Conservation (phyloP, 768 basidiomycete genomes). For the Coprinellus micaceus region DNA sequence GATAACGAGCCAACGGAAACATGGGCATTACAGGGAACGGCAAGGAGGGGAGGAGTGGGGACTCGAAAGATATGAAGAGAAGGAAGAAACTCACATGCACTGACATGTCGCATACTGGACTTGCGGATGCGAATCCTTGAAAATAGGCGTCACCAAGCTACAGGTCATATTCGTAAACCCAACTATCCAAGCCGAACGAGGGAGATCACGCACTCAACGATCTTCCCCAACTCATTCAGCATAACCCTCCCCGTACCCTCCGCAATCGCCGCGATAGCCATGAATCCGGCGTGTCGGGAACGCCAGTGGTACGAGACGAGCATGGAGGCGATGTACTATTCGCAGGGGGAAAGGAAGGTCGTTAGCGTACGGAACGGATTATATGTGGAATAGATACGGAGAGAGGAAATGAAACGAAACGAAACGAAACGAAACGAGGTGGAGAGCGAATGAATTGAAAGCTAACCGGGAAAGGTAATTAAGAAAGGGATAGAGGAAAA, state of each 20-base stretch:
- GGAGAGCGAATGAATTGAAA: background rate
- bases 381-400: too few relatives aligned
- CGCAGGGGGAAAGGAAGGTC: too few relatives aligned
- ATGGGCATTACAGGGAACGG: conserved; percentile 3
- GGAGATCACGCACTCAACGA: conserved; percentile 60
- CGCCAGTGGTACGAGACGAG: conserved; percentile 81
- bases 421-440: background rate
- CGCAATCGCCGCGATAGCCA: conserved; percentile 82
- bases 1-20: too few relatives aligned
- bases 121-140: conserved; percentile 72
- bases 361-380: too few relatives aligned
- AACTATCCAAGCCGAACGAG: background rate
- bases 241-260: conserved; percentile 83
- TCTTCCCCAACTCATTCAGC: conserved; percentile 76
- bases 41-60: conserved; percentile 4
- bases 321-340: conserved; percentile 79
- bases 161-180: background rate
- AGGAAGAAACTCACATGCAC: conserved; percentile 61
- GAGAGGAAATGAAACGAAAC: background rate
- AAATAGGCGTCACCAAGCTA: conserved; percentile 75
- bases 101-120: conserved; percentile 81
- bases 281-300: conserved; percentile 77
- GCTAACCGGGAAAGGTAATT: too few relatives aligned
- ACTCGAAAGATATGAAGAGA: background rate
- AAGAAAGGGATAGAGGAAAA: too few relatives aligned